Percentiles rank a stretch among this genome's conserved stretches.
phyloP scores from a whole-genome alignment of 169 alveolate genomes.

The Plasmodium coatneyi region DNA sequence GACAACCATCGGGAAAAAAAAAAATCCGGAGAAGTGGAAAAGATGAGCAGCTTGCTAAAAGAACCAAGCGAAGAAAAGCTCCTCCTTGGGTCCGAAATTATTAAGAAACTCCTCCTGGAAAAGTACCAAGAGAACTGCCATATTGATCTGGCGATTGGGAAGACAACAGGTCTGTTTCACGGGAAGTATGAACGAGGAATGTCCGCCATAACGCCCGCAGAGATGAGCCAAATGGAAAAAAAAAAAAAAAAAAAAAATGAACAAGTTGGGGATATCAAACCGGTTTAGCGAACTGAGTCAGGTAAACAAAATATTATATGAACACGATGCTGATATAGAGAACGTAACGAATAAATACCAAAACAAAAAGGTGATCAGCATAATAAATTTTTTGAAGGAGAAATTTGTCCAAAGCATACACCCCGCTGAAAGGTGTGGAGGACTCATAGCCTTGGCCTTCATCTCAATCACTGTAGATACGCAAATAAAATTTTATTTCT shows the following conservation, averaged over 20 bases:
- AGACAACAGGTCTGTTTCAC: neutral
- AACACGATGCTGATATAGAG: slow-evolving; percentile 24
- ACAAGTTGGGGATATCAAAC: neutral
- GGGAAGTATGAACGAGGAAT: neutral
- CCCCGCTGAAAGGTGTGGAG: slow-evolving; percentile 61
- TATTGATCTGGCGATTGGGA: slow-evolving; percentile 18
- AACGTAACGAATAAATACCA: slow-evolving; percentile 38
- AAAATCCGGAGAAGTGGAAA: slow-evolving; percentile 23
- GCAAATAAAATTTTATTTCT: slow-evolving; percentile 57
- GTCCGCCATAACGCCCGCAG: neutral
- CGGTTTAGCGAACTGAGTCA: neutral
- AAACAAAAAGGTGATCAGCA: slow-evolving; percentile 35
- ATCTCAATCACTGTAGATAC: slow-evolving; percentile 46
- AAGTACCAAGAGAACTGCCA: slow-evolving; percentile 55
- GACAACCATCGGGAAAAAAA: neutral
- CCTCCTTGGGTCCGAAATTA: slow-evolving; percentile 57
- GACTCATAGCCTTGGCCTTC: slow-evolving; percentile 63
- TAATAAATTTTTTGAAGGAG: slow-evolving; percentile 37
- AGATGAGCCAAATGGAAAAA: neutral
- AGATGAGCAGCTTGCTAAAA: neutral
- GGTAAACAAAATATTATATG: slow-evolving; percentile 30
- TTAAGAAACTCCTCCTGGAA: slow-evolving; percentile 56
- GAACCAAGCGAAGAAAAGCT: slow-evolving; percentile 34
- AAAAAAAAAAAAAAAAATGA: slow-evolving; percentile 3
- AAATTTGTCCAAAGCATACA: slow-evolving; percentile 39